Evolutionary conservation across 371 early-diverging fungal species (phyloP).

Genomic region (Mortierella sp.): DNA sequence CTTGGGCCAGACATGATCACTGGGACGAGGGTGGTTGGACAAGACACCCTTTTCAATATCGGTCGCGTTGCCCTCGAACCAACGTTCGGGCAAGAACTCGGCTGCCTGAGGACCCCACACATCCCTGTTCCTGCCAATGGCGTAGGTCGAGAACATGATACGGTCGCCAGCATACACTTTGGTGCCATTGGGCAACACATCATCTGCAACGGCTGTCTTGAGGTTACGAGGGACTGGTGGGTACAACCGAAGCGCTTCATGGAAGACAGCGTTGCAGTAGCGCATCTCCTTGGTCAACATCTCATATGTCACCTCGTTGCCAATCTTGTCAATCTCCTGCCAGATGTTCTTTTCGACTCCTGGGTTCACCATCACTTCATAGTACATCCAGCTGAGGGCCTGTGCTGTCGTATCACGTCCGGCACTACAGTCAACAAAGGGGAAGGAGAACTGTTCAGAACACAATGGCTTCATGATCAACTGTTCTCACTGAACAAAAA

Average conservation of each 20-base stretch:
- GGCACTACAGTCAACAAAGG: constrained; percentile 6
- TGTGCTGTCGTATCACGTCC: constrained; percentile 67
- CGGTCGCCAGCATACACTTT: constrained; percentile 64
- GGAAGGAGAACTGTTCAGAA: no score
- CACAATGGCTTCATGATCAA: no score
- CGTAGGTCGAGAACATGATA: constrained; percentile 63
- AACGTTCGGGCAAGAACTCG: constrained; percentile 72
- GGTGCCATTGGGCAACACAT: constrained; percentile 75
- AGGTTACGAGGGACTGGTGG: constrained; percentile 77
- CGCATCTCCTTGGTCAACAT: constrained; percentile 62
- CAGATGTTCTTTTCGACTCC: constrained; percentile 63
- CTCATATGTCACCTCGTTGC: constrained; percentile 44
- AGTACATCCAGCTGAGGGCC: constrained; percentile 79
- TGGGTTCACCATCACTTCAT: constrained; percentile 65
- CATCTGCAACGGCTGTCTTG: constrained; percentile 72
- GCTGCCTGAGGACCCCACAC: constrained; percentile 72
- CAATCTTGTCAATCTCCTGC: constrained; percentile 61
- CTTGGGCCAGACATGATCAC: constrained; percentile 34
- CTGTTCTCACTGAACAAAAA: no score
- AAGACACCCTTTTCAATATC: constrained; percentile 54
- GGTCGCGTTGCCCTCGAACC: constrained; percentile 58
- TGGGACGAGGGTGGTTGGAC: constrained; percentile 4
- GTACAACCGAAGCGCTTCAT: constrained; percentile 74
- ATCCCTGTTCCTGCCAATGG: constrained; percentile 58
- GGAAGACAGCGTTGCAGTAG: constrained; percentile 68